A percentile compares a stretch with the other conserved stretches of the same genome.
These are phyloP conservation scores for Axilococcus clingmanii DNA, from an alignment of 139 green algal genomes.

Conservation along the genomic window DNA sequence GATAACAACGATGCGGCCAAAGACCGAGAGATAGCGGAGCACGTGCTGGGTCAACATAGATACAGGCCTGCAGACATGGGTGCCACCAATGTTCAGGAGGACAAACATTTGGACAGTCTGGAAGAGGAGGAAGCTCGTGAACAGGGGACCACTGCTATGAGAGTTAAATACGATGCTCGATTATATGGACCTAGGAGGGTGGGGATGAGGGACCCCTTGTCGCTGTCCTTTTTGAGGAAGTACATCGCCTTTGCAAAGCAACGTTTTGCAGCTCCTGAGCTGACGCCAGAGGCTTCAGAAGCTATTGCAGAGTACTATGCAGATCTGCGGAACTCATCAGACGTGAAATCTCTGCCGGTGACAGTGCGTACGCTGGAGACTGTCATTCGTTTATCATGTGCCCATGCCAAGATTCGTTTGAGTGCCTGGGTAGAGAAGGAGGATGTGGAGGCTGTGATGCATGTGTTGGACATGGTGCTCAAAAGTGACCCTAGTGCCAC, in stretches of 20 bases:
- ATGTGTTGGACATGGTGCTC: conserved; percentile 24
- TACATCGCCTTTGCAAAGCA: conserved; percentile 46
- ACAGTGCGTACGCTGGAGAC: conserved; percentile 84
- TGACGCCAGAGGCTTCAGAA: conserved; percentile 54
- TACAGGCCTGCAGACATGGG: conserved; percentile 71
- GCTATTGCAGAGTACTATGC: conserved; percentile 75
- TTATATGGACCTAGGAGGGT: conserved; percentile 50
- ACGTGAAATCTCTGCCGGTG: conserved; percentile 36
- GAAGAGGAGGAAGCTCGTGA: conserved; percentile 29
- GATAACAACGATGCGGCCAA: conserved; percentile 72
- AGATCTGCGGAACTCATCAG: conserved; percentile 51
- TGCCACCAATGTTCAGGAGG: conserved; percentile 32
- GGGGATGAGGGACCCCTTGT: conserved; percentile 31
- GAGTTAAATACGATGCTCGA: conserved; percentile 61
- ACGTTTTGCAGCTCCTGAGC: conserved; percentile 27
- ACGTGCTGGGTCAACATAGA: conserved; percentile 86
- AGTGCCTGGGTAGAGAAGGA: conserved; percentile 17
- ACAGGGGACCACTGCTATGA: conserved; percentile 34
- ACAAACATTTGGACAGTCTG: conserved; percentile 10
- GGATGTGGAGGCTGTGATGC: conserved; percentile 26
- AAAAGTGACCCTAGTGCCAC: conserved; percentile 25
- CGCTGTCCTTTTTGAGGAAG: conserved; percentile 45
- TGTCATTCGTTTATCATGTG: conserved; percentile 91
- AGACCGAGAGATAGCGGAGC: conserved; percentile 64
- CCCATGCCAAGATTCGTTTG: conserved; percentile 72